Evolutionary conservation across 441 rosid species (phyloP), one percentile per base, ranked within the genome.

Genomic region (Mallotus repandus): DNA sequence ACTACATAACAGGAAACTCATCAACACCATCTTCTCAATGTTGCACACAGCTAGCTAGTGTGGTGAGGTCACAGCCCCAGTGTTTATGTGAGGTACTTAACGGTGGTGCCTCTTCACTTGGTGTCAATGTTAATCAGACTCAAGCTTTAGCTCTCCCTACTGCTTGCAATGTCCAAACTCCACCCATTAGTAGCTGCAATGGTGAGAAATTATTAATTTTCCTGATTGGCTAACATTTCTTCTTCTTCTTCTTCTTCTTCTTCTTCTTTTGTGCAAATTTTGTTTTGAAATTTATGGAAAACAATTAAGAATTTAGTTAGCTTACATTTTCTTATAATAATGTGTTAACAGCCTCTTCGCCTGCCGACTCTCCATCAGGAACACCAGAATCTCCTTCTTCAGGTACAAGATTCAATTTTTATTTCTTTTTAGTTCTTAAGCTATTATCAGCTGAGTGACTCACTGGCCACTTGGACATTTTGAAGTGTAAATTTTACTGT

Each of bases 61-160:
- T 73, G 0, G 84, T 80, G 61, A 52, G 29, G 49, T 76, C 84
- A 29, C 73, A 78, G 69, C 89, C 86, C 4, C 75, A 72, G 58
- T 85, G 89, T 73, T 70, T 83, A 14, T 85, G 86, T 57, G 66
- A 71, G 60, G 83, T 81, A 29, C 73, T 85, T 55, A 77, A 71
- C 7, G 85, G 85, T 2, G 81, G 84, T 10, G 76, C 71, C 66
- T 76, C 84, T 1, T 74, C 85, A 5, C 69, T 85, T 22, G 89
- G 89, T 1, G 52, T 83, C 76, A 77, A 49, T 58, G 55, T 86
- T 62, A 82, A 84, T 41, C 89, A 82, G 74, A 87, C 96, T 53
- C 91, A 71, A 79, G 91, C 96, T 50, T 67, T 84, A 78, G 85
- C 84, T 63, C 89, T 89, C 72, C 96, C 96, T 22, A 70, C 54